Evolutionary conservation across 345 rosid genomes (phyloP), one percentile per base, ranked within the genome.

Genomic region (Viola odorata): DNA sequence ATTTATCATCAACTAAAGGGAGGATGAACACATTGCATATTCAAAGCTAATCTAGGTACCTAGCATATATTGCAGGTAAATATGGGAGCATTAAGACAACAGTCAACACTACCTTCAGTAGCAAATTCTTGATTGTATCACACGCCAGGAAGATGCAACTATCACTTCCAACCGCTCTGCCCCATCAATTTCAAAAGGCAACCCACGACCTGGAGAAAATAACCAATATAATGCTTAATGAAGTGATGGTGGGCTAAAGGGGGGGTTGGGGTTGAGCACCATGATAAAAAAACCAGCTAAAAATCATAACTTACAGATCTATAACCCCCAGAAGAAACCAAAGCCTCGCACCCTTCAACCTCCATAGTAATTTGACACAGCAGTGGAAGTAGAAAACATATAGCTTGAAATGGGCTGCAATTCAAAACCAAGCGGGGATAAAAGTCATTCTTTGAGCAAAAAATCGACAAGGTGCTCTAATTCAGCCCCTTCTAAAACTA

Each of bases 331-430:
- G 84, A 83, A 53, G 79, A 66, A 38, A 75, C 80, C 80, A 90
- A 55, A 66, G 76, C 72, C 66, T 69, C 75, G 64, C 91, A 82
- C 71, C 96, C 99, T 64, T 79, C 95, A 53, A 67, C 41, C 17
- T 78, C 36, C 96, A 83, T 80, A 54, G 97, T 86, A 50, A 82
- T 78, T 78, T 94, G 97, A 72, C 95, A 94, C 50, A 94, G 80
- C 87, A 94, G 68, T 53, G 97, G 95, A 57, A 90, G 91, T 74
- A 90, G 62, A 86, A 94, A 87, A 78, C 87, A 82, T 15, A 76
- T 53, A 14, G 95, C 78, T 71, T 74, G 67, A 64, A 87, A 90
- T 11, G 96, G 88, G 58, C 97, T 87, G 91, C 17, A 66, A 72
- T 69, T 57, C 40, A 64, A 73, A 59, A 73, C 42, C 6, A 39